Evolutionary conservation across 148 eudicot species (phyloP).

Genomic region (Dianthus caryophyllus): DNA sequence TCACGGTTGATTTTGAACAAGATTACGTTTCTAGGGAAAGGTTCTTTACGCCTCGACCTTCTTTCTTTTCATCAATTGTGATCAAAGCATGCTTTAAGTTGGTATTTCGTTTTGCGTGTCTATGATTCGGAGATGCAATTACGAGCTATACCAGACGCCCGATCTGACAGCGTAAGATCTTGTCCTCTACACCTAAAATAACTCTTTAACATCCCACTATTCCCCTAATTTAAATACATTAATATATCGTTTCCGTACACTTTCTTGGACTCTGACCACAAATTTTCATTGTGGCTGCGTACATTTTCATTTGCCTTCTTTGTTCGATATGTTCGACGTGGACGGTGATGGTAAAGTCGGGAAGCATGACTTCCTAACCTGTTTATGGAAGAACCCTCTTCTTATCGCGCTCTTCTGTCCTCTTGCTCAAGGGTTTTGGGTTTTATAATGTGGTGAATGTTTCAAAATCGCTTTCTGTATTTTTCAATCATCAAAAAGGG

Average conservation of each 20-base stretch:
- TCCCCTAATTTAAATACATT: no score
- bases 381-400: slow-evolving; percentile 28
- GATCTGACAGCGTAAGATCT: slow-evolving; percentile 25
- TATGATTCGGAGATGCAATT: slow-evolving; percentile 29
- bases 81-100: background rate
- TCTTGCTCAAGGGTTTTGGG: background rate
- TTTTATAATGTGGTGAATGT: no score
- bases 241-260: background rate
- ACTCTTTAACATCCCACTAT: no score
- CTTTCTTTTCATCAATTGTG: background rate
- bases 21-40: slow-evolving; percentile 18
- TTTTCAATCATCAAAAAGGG: no score
- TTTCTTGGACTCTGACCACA: background rate
- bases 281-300: background rate
- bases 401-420: slow-evolving; percentile 29
- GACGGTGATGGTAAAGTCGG: slow-evolving; percentile 27
- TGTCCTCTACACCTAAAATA: background rate
- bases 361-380: slow-evolving; percentile 24
- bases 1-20: slow-evolving; percentile 11
- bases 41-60: background rate
- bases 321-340: slow-evolving; percentile 26
- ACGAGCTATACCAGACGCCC: slow-evolving; percentile 15
- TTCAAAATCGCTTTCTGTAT: no score
- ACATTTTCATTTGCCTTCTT: slow-evolving; percentile 12
- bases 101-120: background rate